Evolutionary conservation across 108 stramenopile species (phyloP).

Genomic region (Stephanodiscus triporus): DNA sequence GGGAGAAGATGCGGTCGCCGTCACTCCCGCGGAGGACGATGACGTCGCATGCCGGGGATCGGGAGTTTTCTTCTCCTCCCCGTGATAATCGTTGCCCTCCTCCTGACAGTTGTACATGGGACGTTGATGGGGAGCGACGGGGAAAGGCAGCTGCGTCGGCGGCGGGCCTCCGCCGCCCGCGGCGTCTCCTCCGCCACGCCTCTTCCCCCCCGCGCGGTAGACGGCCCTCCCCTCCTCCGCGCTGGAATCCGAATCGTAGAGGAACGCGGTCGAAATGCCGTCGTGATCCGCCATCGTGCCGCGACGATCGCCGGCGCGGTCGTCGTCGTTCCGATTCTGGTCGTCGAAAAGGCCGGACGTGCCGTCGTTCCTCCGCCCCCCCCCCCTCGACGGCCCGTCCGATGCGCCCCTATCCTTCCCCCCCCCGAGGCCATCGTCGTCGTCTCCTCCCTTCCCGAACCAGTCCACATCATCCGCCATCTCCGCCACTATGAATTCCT

Average conservation of each 20-base stretch:
- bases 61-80: slow-evolving; percentile 37
- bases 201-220: slow-evolving; percentile 45
- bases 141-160: slow-evolving; percentile 57
- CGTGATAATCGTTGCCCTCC: not conserved
- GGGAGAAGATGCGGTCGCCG: slow-evolving; percentile 7
- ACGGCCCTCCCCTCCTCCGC: slow-evolving; percentile 40
- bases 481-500: slow-evolving; percentile 81
- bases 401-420: slow-evolving; percentile 27
- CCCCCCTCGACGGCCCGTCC: slow-evolving; percentile 19
- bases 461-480: slow-evolving; percentile 47
- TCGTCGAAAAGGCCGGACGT: slow-evolving; percentile 29
- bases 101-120: slow-evolving; percentile 49
- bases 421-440: not conserved
- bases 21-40: not conserved
- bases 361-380: not conserved
- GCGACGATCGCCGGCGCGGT: not conserved
- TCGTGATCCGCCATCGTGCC: slow-evolving; percentile 2
- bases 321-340: slow-evolving; percentile 33
- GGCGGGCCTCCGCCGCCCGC: slow-evolving; percentile 12
- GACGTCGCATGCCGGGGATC: slow-evolving; percentile 19
- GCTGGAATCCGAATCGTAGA: slow-evolving; percentile 88
- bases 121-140: slow-evolving; percentile 26
- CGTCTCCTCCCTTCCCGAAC: slow-evolving; percentile 11
- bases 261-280: slow-evolving; percentile 37
- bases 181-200: not conserved